Percentiles rank a stretch among this genome's conserved stretches.
Conservation (phyloP, 345 rosid species). For the Laguncularia racemosa region DNA sequence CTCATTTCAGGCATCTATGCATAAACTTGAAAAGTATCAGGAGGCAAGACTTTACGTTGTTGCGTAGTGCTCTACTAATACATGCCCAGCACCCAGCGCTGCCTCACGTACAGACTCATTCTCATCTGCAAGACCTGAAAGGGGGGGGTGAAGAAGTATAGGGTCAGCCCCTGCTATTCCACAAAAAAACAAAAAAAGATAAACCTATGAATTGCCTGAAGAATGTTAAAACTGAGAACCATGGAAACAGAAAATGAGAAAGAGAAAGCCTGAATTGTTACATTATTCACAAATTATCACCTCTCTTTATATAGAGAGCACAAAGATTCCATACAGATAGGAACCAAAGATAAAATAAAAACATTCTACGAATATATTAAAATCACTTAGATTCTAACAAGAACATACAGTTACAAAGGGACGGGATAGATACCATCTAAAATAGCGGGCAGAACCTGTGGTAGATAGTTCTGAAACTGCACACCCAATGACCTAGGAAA, state of each 20-base stretch:
- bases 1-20: background rate
- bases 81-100: constrained; percentile 97
- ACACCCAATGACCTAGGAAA: constrained; percentile 91
- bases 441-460: constrained; percentile 89
- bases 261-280: no score
- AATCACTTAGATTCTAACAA: constrained; percentile 3
- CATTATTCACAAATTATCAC: no score
- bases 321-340: no score
- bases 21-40: background rate
- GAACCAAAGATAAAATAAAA: background rate
- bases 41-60: constrained; percentile 47
- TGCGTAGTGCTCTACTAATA: constrained; percentile 96
- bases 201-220: no score
- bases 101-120: constrained; percentile 99
- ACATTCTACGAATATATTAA: background rate
- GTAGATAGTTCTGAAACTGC: constrained; percentile 93
- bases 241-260: no score
- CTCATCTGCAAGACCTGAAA: constrained; percentile 95
- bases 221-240: no score
- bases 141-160: no score
- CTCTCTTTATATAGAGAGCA: no score
- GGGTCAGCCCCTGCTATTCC: no score
- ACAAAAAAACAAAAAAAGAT: no score
- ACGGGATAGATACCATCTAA: constrained; percentile 54
- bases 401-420: constrained; percentile 2